Percentiles rank a stretch among this genome's conserved stretches.
These are phyloP conservation scores for Raffaelea ambrosiae DNA, from an alignment of 2,329 filamentous ascomycete genomes.

Conservation along the genomic window DNA sequence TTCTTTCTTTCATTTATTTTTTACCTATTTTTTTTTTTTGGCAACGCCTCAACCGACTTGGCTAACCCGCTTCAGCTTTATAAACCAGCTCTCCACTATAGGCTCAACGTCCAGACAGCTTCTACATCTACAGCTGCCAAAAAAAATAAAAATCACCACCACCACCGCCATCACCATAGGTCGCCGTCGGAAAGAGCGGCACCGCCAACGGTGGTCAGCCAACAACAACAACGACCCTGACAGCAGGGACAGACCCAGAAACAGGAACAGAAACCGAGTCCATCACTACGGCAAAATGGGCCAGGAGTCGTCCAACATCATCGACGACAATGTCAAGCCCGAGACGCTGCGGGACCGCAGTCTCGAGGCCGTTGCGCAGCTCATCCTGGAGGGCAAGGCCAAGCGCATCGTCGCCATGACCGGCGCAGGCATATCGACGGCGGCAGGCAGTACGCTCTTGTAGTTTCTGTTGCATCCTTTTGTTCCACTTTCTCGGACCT, in stretches of 20 bases:
- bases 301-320: constrained; percentile 64
- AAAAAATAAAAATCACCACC: too few species aligned
- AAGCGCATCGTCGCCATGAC: constrained; percentile 78
- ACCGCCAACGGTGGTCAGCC: constrained; percentile 8
- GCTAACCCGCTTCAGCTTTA: too few species aligned
- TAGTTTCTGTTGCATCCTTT: background rate
- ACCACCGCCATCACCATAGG: constrained; percentile 9
- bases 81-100: too few species aligned
- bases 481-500: background rate
- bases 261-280: too few species aligned
- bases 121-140: too few species aligned
- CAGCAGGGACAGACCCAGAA: background rate
- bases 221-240: background rate
- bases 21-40: too few species aligned
- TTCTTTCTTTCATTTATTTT: too few species aligned
- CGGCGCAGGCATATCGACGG: constrained; percentile 80
- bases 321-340: constrained; percentile 57
- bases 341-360: constrained; percentile 59
- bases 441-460: constrained; percentile 47
- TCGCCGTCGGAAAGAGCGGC: constrained; percentile 10
- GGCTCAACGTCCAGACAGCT: too few species aligned
- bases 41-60: too few species aligned
- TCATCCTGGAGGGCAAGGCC: constrained; percentile 62
- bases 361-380: constrained; percentile 67
- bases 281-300: constrained; percentile 63